Percentiles rank a stretch among this genome's conserved stretches.
These are phyloP conservation scores for Alternaria panax DNA, from an alignment of 2,329 filamentous ascomycete genomes.

Conservation along the genomic window DNA sequence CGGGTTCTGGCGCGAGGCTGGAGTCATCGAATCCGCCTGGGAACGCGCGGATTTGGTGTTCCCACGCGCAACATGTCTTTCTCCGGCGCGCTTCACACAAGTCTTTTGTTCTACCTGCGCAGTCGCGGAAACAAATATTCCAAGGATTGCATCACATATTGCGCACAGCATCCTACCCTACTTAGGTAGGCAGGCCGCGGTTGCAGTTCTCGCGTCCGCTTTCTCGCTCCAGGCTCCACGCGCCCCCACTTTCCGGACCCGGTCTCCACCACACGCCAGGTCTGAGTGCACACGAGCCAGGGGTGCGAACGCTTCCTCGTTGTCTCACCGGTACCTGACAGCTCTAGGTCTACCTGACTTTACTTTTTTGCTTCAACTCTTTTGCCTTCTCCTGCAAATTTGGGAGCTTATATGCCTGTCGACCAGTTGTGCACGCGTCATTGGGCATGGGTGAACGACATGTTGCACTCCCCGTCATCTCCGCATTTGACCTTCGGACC, in stretches of 20 bases:
- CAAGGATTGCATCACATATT: not conserved
- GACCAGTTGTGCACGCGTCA: not conserved
- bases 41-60: not conserved
- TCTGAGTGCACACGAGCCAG: not conserved
- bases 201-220: constrained; percentile 2
- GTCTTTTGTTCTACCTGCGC: not conserved
- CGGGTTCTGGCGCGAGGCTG: not conserved
- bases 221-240: not conserved
- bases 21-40: not conserved
- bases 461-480: not conserved
- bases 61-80: not conserved
- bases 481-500: not conserved
- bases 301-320: not conserved
- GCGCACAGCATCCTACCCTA: not conserved
- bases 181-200: not conserved
- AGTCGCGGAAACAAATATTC: not conserved
- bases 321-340: not conserved
- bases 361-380: constrained; percentile 6
- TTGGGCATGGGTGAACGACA: not conserved
- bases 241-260: constrained; percentile 4
- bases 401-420: not conserved
- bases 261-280: constrained; percentile 3
- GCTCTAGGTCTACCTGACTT: not conserved
- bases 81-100: not conserved
- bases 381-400: not conserved